Evolutionary conservation across 108 stramenopile genomes (phyloP).

Genomic region (Cylindrotheca closterium): DNA sequence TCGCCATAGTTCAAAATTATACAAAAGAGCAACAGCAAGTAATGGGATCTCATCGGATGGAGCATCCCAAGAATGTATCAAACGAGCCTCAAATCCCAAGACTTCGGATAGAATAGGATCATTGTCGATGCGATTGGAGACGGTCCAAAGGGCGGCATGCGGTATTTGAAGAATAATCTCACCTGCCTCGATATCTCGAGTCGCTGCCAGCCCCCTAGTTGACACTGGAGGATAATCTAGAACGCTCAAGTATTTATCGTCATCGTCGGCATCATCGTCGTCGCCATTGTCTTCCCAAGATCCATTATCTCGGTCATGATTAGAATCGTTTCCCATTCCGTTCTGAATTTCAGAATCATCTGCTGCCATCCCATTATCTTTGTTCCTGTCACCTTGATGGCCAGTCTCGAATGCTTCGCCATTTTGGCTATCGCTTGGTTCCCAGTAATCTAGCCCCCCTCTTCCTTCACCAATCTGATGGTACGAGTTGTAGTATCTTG

Average conservation of each 20-base stretch:
- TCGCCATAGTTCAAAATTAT: slow-evolving; percentile 50
- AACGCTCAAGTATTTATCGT: slow-evolving; percentile 6
- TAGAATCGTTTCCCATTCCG: too few species aligned
- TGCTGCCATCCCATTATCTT: too few species aligned
- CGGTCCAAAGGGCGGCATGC: slow-evolving; percentile 57
- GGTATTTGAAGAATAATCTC: slow-evolving; percentile 77
- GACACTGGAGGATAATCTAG: slow-evolving; percentile 31
- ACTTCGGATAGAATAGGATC: slow-evolving; percentile 64
- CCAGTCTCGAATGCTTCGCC: too few species aligned
- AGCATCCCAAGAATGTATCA: slow-evolving; percentile 54
- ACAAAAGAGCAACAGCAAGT: slow-evolving; percentile 66
- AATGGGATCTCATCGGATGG: slow-evolving; percentile 61
- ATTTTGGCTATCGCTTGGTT: too few species aligned
- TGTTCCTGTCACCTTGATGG: too few species aligned
- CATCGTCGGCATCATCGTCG: slow-evolving; percentile 24
- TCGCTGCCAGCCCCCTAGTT: slow-evolving; percentile 75
- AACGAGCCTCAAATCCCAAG: slow-evolving; percentile 58
- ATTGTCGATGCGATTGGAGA: slow-evolving; percentile 71
- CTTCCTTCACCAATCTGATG: too few species aligned
- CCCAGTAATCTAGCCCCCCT: too few species aligned
- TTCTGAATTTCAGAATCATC: too few species aligned
- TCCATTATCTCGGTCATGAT: too few species aligned
- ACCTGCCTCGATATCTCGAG: slow-evolving; percentile 52
- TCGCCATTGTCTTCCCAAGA: slow-evolving; percentile 26
- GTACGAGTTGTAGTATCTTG: neutral